Evolutionary conservation across 768 basidiomycete genomes (phyloP), one percentile per base, ranked within the genome.

Genomic region (Podaxis sp.): DNA sequence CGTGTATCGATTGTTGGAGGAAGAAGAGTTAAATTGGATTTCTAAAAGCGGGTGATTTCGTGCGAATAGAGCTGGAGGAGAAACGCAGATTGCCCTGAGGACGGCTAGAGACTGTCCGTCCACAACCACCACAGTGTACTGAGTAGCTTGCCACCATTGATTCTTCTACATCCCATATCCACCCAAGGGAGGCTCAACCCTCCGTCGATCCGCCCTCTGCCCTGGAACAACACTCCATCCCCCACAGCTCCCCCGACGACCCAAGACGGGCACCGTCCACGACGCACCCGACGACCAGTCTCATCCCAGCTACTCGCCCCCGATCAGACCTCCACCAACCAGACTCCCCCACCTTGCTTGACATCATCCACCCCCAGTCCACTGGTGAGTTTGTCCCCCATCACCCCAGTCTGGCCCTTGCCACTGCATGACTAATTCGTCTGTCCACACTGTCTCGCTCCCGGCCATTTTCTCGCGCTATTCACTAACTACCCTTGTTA

Each of bases 241-340:
- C 28, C 28, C 28, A 30, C 28, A 30, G 28, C 28, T 63, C 65
- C 57, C 64, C 65, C 58, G 62, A 54, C 70, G 67, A 41, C 40
- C 15, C 12, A 41, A 41, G 15, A 41, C 13, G 40, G 7, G 20
- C 44, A 17, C 15, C 71, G 55, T 66, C 67, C 56, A 55, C 69
- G 55, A 57, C 70, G 63, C 65, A 74, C 24, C 3, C 51, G 22
- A 37, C 54, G 64, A 72, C 69, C 56, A 83, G 82, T 74, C 78
- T 87, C 70, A 78, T 91, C 68, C 89, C 89, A 66, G 77, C 86
- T 66, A 87, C 85, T 65, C 87, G 88, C 73, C 75, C 82, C 52
- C 78, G 86, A 76, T 79, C 83, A 66, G 82, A 86, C 72, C 81
- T 85, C 74, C 87, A 89, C 77, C 82, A 83, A 74, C 10, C 8